Evolutionary conservation across 331 rosid genomes (phyloP).

Genomic region (Ulmus americana): DNA sequence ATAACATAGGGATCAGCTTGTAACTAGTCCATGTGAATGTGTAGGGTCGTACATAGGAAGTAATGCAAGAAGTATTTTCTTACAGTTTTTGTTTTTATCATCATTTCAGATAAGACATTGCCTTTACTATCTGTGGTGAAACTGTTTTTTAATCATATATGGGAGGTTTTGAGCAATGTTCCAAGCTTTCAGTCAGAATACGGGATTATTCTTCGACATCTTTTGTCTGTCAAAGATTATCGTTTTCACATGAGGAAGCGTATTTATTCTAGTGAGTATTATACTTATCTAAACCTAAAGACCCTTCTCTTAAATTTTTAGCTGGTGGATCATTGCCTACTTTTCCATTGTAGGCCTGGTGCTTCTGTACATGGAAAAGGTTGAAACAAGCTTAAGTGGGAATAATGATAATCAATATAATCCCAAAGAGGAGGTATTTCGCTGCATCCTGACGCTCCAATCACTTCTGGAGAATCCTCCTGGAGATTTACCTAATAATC

Average conservation of each 20-base stretch:
- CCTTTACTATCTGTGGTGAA: slow-evolving; percentile 61
- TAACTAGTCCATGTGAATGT: neutral
- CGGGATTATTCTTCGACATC: slow-evolving; percentile 67
- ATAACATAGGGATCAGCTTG: neutral
- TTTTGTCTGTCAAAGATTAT: slow-evolving; percentile 65
- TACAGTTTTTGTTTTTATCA: slow-evolving; percentile 12
- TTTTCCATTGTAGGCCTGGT: slow-evolving; percentile 48
- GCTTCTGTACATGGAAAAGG: slow-evolving; percentile 57
- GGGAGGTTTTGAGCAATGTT: slow-evolving; percentile 68
- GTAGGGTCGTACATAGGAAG: neutral
- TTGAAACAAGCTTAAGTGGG: slow-evolving; percentile 53
- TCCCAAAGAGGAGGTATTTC: slow-evolving; percentile 82
- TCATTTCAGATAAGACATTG: slow-evolving; percentile 45
- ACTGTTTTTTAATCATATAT: slow-evolving; percentile 64
- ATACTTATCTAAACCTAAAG: slow-evolving; percentile 17
- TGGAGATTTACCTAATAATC: slow-evolving; percentile 60
- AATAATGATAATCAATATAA: slow-evolving; percentile 41
- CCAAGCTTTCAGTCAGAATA: slow-evolving; percentile 82
- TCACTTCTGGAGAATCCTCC: slow-evolving; percentile 87
- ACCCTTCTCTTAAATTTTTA: slow-evolving; percentile 16
- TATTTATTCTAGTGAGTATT: slow-evolving; percentile 61
- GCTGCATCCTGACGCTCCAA: slow-evolving; percentile 67
- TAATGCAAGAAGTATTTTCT: slow-evolving; percentile 1
- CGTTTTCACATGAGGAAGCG: slow-evolving; percentile 77
- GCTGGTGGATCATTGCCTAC: slow-evolving; percentile 14